Conservation (phyloP, 192 early-diverging fungal genomes). For the Paraglomus occultum region DNA sequence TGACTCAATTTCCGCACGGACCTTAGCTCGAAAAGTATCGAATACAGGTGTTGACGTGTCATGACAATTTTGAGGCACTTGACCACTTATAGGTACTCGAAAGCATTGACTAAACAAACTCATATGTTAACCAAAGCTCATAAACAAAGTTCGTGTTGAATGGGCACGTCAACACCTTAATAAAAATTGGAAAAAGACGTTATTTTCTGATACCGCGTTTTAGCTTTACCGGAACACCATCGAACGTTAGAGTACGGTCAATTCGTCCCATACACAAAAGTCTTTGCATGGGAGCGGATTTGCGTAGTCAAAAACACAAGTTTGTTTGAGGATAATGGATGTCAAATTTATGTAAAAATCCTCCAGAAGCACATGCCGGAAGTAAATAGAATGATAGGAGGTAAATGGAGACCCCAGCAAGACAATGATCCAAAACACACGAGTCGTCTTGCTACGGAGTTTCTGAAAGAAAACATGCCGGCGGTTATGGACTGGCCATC, state of each 20-base stretch:
- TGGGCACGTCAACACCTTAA: conserved; percentile 16
- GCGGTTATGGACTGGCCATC: conserved; percentile 8
- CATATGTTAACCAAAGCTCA: not conserved
- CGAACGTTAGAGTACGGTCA: not conserved
- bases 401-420: not conserved
- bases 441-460: conserved; percentile 8
- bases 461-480: conserved; percentile 1
- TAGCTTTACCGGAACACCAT: not conserved
- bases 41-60: conserved; percentile 4
- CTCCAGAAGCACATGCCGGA: conserved; percentile 4
- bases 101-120: not conserved
- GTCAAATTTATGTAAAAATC: conserved; percentile 20
- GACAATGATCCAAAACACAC: conserved; percentile 18
- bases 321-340: conserved; percentile 16
- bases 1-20: not conserved
- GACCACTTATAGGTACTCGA: not conserved
- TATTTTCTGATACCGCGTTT: conserved; percentile 13
- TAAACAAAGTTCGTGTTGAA: conserved; percentile 1
- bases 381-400: not conserved
- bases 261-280: not conserved
- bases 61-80: conserved; percentile 1
- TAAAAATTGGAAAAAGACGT: no score
- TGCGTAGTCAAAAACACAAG: not conserved
- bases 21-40: not conserved
- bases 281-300: conserved; percentile 18